These are phyloP conservation scores for Lantana camara DNA, from an alignment of 257 asterid species.

Conservation along the genomic window DNA sequence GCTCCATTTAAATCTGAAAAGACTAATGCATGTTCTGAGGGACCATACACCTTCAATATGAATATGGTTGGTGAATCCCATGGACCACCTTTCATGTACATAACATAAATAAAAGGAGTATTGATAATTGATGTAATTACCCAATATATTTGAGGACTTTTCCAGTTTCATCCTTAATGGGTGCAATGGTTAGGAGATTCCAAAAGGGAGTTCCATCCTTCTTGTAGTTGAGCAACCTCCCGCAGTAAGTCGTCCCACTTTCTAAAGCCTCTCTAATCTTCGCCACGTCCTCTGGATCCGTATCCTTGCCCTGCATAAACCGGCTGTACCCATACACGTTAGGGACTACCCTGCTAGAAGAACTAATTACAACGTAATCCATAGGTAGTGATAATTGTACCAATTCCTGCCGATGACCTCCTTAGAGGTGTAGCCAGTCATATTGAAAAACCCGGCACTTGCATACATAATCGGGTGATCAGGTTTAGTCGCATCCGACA, in stretches of 20 bases:
- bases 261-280: conserved; percentile 79
- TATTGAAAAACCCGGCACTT: conserved; percentile 96
- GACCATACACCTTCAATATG: conserved; percentile 26
- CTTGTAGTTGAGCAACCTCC: conserved; percentile 91
- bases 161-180: conserved; percentile 90
- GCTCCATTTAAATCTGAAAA: conserved; percentile 26
- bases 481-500: conserved; percentile 88
- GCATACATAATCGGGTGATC: conserved; percentile 92
- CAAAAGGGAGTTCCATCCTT: conserved; percentile 96
- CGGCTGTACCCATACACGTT: conserved; percentile 81
- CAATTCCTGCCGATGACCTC: conserved; percentile 93
- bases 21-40: conserved; percentile 32
- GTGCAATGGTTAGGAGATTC: conserved; percentile 95
- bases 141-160: conserved; percentile 91
- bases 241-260: conserved; percentile 68
- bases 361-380: no score
- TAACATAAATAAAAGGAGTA: not conserved
- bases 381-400: conserved; percentile 31
- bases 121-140: conserved; percentile 32
- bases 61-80: not conserved
- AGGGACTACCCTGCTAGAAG: no score
- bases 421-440: conserved; percentile 93
- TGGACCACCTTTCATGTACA: conserved; percentile 9
- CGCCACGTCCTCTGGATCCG: conserved; percentile 85
- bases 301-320: conserved; percentile 84